Evolutionary conservation across 176 grass and related monocot species (phyloP).

Genomic region (Phoenix roebelenii): DNA sequence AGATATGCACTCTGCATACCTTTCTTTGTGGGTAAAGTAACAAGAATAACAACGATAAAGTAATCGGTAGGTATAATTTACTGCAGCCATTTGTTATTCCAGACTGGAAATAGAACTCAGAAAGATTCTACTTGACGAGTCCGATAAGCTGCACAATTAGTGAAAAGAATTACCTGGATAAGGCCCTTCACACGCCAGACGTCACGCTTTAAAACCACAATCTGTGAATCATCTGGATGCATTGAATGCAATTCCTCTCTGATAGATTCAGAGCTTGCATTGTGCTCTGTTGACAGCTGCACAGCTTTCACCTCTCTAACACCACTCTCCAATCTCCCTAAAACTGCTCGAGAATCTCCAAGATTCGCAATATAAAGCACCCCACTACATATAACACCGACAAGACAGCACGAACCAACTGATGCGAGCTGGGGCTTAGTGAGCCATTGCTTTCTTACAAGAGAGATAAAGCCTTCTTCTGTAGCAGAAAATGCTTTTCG

Average conservation of each 20-base stretch:
- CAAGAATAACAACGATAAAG: no score
- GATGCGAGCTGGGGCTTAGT: slow-evolving; percentile 48
- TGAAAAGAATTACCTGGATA: slow-evolving; percentile 42
- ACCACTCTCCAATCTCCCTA: slow-evolving; percentile 36
- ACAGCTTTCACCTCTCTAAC: slow-evolving; percentile 36
- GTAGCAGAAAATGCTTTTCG: slow-evolving; percentile 43
- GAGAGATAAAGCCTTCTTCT: slow-evolving; percentile 63
- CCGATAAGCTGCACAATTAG: no score
- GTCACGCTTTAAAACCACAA: slow-evolving; percentile 62
- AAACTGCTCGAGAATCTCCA: slow-evolving; percentile 61
- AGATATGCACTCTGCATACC: no score
- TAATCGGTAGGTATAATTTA: no score
- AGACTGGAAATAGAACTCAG: no score
- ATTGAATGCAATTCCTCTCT: slow-evolving; percentile 45
- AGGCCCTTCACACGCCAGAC: slow-evolving; percentile 76
- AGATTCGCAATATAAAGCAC: slow-evolving; percentile 56
- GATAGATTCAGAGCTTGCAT: slow-evolving; percentile 40
- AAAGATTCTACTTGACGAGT: no score
- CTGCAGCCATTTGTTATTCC: no score
- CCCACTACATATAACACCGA: slow-evolving; percentile 43
- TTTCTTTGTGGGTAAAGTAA: no score
- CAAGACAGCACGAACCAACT: slow-evolving; percentile 62
- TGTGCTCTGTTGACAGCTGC: slow-evolving; percentile 54
- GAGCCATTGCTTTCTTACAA: slow-evolving; percentile 60
- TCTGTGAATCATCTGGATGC: slow-evolving; percentile 48